phyloP scores from a whole-genome alignment of 1,284 basidiomycete species.

The Filobasidium uniguttulatum region DNA sequence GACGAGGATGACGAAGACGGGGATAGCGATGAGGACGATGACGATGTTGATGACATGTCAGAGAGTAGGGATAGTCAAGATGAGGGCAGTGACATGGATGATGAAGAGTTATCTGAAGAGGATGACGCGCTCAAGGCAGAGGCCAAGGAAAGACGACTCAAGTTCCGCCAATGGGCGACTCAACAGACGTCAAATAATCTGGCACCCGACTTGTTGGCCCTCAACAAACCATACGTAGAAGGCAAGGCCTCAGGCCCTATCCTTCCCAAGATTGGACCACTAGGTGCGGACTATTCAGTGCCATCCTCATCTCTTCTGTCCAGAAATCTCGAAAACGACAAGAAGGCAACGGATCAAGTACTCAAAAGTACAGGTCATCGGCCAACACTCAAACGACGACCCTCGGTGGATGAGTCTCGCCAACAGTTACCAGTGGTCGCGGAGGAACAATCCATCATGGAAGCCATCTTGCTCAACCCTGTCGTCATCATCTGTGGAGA shows the following conservation, averaged over 20 bases:
- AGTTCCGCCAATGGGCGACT: constrained; percentile 75
- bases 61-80: background rate
- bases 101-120: constrained; percentile 20
- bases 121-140: constrained; percentile 16
- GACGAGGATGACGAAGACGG: constrained; percentile 11
- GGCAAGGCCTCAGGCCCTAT: constrained; percentile 18
- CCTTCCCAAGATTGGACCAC: constrained; percentile 29
- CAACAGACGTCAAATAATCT: constrained; percentile 43
- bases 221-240: constrained; percentile 13
- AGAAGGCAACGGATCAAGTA: constrained; percentile 13
- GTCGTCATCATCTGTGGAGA: constrained; percentile 63
- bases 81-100: constrained; percentile 14
- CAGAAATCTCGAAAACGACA: constrained; percentile 20
- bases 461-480: constrained; percentile 72
- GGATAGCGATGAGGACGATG: constrained; percentile 13
- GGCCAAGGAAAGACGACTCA: constrained; percentile 29
- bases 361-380: constrained; percentile 27
- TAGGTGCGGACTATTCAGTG: constrained; percentile 28
- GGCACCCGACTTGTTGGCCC: constrained; percentile 15
- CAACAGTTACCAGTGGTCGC: constrained; percentile 75
- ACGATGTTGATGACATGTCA: constrained; percentile 7
- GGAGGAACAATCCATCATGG: constrained; percentile 91
- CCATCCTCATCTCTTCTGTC: constrained; percentile 31
- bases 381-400: constrained; percentile 53
- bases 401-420: constrained; percentile 63